Conservation (phyloP, 2,329 filamentous ascomycete genomes). For the Alternaria hordeiaustralica region DNA sequence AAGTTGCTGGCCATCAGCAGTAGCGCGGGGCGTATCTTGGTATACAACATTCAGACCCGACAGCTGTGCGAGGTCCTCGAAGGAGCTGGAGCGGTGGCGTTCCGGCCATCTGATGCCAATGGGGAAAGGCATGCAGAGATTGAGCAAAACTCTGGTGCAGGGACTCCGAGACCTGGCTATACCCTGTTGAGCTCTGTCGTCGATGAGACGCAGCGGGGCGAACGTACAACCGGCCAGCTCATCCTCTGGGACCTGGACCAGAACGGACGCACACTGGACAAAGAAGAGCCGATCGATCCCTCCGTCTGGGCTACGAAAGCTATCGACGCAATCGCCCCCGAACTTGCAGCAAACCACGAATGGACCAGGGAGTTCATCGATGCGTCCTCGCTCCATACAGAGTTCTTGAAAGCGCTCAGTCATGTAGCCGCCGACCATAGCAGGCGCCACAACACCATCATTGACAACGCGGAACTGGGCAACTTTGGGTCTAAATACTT, state of each 20-base stretch:
- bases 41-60: slow-evolving; percentile 30
- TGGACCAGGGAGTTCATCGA: slow-evolving; percentile 35
- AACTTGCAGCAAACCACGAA: slow-evolving; percentile 32
- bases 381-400: slow-evolving; percentile 24
- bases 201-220: neutral
- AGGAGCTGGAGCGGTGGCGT: slow-evolving; percentile 24
- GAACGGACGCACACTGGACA: slow-evolving; percentile 32
- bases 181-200: slow-evolving; percentile 25
- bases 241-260: slow-evolving; percentile 39
- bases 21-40: slow-evolving; percentile 12
- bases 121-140: neutral
- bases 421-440: slow-evolving; percentile 28
- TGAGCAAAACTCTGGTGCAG: neutral
- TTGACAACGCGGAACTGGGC: slow-evolving; percentile 22
- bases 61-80: slow-evolving; percentile 34
- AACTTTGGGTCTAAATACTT: slow-evolving; percentile 22
- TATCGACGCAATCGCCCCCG: slow-evolving; percentile 32
- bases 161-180: slow-evolving; percentile 21
- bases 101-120: slow-evolving; percentile 14
- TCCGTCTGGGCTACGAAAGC: slow-evolving; percentile 30
- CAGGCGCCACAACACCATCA: slow-evolving; percentile 26
- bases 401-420: slow-evolving; percentile 26
- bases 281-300: slow-evolving; percentile 36
- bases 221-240: slow-evolving; percentile 11
- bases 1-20: slow-evolving; percentile 35